A percentile compares a stretch with the other conserved stretches of the same genome.
Evolutionary conservation across 371 early-diverging fungal genomes (phyloP).

Genomic region (Mortierella sp.): DNA sequence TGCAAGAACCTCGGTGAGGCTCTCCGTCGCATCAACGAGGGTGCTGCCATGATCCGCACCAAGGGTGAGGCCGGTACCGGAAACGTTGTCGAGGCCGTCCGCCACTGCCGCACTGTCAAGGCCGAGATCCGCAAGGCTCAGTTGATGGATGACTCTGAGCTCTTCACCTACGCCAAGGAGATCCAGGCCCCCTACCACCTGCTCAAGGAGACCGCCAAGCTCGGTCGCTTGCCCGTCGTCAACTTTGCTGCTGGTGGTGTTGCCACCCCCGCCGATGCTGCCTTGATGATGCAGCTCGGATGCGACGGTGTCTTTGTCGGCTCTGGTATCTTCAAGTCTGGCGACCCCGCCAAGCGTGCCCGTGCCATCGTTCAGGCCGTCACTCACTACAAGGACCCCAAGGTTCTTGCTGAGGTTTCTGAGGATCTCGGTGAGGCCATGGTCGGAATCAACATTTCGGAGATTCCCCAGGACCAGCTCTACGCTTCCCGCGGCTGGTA

Average conservation of each 20-base stretch:
- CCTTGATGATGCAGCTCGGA: constrained; percentile 97
- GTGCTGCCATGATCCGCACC: constrained; percentile 98
- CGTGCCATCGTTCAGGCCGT: constrained; percentile 96
- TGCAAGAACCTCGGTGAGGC: constrained; percentile 98
- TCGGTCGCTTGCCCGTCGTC: constrained; percentile 96
- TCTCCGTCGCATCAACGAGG: constrained; percentile 95
- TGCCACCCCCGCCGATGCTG: constrained; percentile 97
- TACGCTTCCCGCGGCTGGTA: constrained; percentile 84
- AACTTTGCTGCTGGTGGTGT: constrained; percentile 99
- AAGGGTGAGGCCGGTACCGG: constrained; percentile 99
- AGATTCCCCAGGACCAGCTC: constrained; percentile 76
- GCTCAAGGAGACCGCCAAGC: constrained; percentile 88
- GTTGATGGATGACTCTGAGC: constrained; percentile 77
- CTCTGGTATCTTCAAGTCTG: constrained; percentile 93
- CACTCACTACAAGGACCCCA: constrained; percentile 93
- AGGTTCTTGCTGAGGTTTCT: constrained; percentile 90
- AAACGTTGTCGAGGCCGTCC: constrained; percentile 96
- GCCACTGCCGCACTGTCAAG: constrained; percentile 91
- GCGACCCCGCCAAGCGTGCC: constrained; percentile 97
- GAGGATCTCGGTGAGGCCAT: constrained; percentile 97
- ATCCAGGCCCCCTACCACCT: constrained; percentile 92
- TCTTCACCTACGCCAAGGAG: constrained; percentile 93
- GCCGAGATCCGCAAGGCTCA: constrained; percentile 86
- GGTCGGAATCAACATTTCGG: constrained; percentile 94
- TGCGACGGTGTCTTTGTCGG: constrained; percentile 98